Conservation (phyloP, 768 basidiomycete genomes). For the Steccherinum ochraceum region DNA sequence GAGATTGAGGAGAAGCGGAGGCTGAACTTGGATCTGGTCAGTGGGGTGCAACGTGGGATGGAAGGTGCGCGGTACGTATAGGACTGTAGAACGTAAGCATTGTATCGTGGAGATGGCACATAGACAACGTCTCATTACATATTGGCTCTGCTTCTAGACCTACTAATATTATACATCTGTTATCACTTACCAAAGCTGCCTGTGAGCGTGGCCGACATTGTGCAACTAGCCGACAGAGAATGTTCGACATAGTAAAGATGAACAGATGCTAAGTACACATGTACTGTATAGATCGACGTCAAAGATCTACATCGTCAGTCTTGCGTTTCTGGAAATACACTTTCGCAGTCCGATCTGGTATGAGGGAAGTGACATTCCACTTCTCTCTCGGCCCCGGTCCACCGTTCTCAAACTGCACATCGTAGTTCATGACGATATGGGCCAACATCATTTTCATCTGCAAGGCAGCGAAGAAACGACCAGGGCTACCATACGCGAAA, state of each 20-base stretch:
- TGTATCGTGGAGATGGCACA: too few relatives aligned
- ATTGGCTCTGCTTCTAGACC: too few relatives aligned
- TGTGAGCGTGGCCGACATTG: too few relatives aligned
- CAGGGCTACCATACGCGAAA: slow-evolving; percentile 22
- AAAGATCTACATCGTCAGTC: too few relatives aligned
- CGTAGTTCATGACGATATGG: slow-evolving; percentile 25
- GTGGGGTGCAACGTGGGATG: slow-evolving; percentile 25
- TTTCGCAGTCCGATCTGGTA: slow-evolving; percentile 15
- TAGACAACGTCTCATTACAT: too few relatives aligned
- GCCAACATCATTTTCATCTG: slow-evolving; percentile 30
- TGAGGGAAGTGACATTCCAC: slow-evolving; percentile 9
- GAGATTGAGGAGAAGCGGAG: slow-evolving; percentile 24
- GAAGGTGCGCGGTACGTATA: slow-evolving; percentile 18
- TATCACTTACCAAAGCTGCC: too few relatives aligned
- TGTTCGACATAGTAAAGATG: too few relatives aligned
- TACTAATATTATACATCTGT: too few relatives aligned
- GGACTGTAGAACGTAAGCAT: too few relatives aligned
- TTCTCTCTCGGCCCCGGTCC: slow-evolving; percentile 15
- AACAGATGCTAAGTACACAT: too few relatives aligned
- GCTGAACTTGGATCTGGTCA: slow-evolving; percentile 17
- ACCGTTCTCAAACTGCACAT: slow-evolving; percentile 20
- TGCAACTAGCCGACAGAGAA: too few relatives aligned
- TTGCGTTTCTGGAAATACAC: slow-evolving; percentile 17
- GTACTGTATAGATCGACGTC: too few relatives aligned
- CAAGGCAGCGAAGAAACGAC: slow-evolving; percentile 28